Evolutionary conservation across 2,329 filamentous ascomycete species (phyloP).

Genomic region (Coniochaeta sp.): DNA sequence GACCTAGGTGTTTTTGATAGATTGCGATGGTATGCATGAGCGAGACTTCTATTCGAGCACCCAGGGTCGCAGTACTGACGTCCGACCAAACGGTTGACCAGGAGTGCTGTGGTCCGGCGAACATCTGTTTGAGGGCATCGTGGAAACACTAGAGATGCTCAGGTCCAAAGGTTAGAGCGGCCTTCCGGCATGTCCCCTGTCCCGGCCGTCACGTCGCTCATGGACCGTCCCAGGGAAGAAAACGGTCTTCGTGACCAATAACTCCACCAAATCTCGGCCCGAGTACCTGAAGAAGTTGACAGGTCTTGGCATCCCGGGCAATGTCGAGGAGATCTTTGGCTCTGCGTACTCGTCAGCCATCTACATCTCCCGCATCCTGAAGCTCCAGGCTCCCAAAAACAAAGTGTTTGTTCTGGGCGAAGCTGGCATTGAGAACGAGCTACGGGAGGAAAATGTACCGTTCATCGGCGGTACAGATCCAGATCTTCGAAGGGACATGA

Average conservation of each 20-base stretch:
- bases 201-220: constrained; percentile 2
- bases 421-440: constrained; percentile 81
- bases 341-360: constrained; percentile 92
- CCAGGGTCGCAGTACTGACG: not conserved
- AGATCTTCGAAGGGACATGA: constrained; percentile 67
- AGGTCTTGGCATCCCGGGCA: constrained; percentile 68
- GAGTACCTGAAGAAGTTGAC: constrained; percentile 93
- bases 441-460: constrained; percentile 68
- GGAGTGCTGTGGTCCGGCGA: constrained; percentile 97
- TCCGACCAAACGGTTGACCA: constrained; percentile 26
- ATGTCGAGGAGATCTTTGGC: constrained; percentile 87
- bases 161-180: constrained; percentile 61
- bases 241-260: constrained; percentile 95
- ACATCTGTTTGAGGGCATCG: constrained; percentile 75
- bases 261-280: constrained; percentile 89
- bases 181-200: not conserved
- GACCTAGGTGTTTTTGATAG: constrained; percentile 77
- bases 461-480: constrained; percentile 86
- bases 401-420: constrained; percentile 95
- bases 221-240: constrained; percentile 60
- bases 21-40: constrained; percentile 77
- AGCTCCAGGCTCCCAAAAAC: constrained; percentile 68
- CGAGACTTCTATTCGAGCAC: not conserved
- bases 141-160: constrained; percentile 78
- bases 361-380: constrained; percentile 90